Evolutionary conservation across 768 basidiomycete species (phyloP), one percentile per base, ranked within the genome.

Genomic region (Podaxis sp.): DNA sequence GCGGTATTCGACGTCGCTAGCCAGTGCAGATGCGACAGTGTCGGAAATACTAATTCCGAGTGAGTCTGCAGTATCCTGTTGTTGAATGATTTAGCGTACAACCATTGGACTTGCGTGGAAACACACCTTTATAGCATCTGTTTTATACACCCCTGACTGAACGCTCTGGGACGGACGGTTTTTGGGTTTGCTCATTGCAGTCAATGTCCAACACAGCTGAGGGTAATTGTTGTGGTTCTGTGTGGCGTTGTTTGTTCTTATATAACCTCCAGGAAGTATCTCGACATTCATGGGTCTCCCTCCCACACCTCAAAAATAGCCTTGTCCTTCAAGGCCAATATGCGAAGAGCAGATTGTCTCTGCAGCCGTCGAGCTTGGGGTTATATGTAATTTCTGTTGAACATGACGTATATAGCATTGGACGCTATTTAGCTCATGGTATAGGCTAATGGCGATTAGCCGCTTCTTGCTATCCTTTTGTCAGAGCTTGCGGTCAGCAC

Each of bases 1-100:
- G 61, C 97, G 81, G 74, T 98, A 98, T 70, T 98, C 97, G 44
- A 98, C 93, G 77, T 99, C 97, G 66, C 92, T 94, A 0, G 97
- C 94, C 25, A 99, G 80, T 0, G 91, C 82, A 3, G 87, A 87
- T 4, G 93, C 90, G 25, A 97, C 90, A 2, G 80, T 70, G 55
- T 95, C 93, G 2, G 91, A 77, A 44, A 99, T 87, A 13, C 86
- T 75, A 59, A 98, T 86, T 62, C 87, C 87, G 35, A 97, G 73
- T 0, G 90, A 88, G 65, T 98, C 96, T 35, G 97, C 95, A 50
- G 90, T 88, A 76, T 98, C 95, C 95, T 96, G 68, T 16, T 42
- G 54, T 50, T 21, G 21, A 37, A 37, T 11, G 21, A 11, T 44
- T 54, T 4, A 59, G 50, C 14, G 5, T 21, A 16, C 14, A 13